phyloP scores from a whole-genome alignment of 805 yeast species.

The Cyberlindnera galapagoensis region DNA sequence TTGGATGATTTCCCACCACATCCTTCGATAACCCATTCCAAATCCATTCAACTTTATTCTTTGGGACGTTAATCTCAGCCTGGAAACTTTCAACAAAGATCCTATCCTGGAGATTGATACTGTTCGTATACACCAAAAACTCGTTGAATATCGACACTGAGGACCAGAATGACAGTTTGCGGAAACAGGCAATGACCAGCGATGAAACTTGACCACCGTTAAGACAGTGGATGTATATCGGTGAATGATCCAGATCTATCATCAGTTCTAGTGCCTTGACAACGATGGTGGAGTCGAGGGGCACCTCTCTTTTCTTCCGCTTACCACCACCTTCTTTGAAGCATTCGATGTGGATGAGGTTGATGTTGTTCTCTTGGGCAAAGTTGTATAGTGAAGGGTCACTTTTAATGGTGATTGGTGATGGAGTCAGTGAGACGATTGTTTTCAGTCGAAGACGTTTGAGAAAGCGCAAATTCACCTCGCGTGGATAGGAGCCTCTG shows the following conservation, averaged over 20 bases:
- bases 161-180: conserved; percentile 85
- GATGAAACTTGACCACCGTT: conserved; percentile 89
- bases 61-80: conserved; percentile 54
- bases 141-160: conserved; percentile 83
- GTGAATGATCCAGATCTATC: conserved; percentile 52
- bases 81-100: conserved; percentile 75
- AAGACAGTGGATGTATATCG: conserved; percentile 78
- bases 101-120: conserved; percentile 77
- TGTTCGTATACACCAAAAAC: conserved; percentile 68
- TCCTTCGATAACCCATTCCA: conserved; percentile 24
- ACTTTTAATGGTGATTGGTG: conserved; percentile 49
- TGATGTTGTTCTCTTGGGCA: conserved; percentile 48
- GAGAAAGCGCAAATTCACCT: conserved; percentile 63
- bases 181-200: conserved; percentile 75
- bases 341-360: conserved; percentile 60
- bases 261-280: conserved; percentile 54
- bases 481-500: conserved; percentile 85
- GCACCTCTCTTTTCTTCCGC: conserved; percentile 78
- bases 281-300: conserved; percentile 62
- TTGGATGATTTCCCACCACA: conserved; percentile 24
- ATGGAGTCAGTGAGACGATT: conserved; percentile 74
- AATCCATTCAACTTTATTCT: conserved; percentile 31
- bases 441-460: conserved; percentile 59
- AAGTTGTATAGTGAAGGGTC: conserved; percentile 48
- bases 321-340: conserved; percentile 47